phyloP scores from a whole-genome alignment of 2,329 filamentous ascomycete genomes.

The Aspergillus eucalypticola region DNA sequence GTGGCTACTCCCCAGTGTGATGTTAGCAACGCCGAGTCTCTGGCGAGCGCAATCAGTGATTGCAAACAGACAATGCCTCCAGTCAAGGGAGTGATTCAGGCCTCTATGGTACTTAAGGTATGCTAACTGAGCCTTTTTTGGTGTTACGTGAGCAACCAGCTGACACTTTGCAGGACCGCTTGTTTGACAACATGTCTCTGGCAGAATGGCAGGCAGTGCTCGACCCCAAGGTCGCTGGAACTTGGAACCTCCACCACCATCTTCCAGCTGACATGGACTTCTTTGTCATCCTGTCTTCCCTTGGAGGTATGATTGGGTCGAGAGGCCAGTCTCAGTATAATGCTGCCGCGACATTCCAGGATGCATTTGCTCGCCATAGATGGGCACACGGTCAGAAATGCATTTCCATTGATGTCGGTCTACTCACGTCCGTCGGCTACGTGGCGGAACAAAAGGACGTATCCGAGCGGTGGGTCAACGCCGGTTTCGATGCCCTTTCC shows the following conservation, averaged over 20 bases:
- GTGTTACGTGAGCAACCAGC: conserved; percentile 23
- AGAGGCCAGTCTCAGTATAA: conserved; percentile 45
- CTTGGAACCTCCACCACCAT: conserved; percentile 34
- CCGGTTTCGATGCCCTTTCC: background rate
- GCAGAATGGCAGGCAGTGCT: background rate
- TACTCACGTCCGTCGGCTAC: background rate
- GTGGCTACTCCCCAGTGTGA: background rate
- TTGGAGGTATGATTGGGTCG: conserved; percentile 44
- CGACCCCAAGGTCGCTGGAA: background rate
- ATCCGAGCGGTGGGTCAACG: background rate
- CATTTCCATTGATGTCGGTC: conserved; percentile 26
- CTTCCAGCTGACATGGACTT: conserved; percentile 39
- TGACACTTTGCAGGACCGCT: conserved; percentile 22
- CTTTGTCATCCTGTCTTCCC: conserved; percentile 38
- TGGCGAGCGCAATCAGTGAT: background rate
- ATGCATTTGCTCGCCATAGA: conserved; percentile 32
- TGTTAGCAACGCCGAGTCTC: conserved; percentile 10
- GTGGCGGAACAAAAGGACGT: background rate
- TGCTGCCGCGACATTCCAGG: conserved; percentile 37
- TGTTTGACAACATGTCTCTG: background rate
- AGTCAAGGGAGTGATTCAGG: conserved; percentile 27
- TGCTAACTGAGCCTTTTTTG: background rate
- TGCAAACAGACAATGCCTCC: conserved; percentile 20
- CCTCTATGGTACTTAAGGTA: conserved; percentile 25
- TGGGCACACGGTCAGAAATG: conserved; percentile 22